Conservation (phyloP, 306 rosid species). For the Cyclanthera cordifolia region DNA sequence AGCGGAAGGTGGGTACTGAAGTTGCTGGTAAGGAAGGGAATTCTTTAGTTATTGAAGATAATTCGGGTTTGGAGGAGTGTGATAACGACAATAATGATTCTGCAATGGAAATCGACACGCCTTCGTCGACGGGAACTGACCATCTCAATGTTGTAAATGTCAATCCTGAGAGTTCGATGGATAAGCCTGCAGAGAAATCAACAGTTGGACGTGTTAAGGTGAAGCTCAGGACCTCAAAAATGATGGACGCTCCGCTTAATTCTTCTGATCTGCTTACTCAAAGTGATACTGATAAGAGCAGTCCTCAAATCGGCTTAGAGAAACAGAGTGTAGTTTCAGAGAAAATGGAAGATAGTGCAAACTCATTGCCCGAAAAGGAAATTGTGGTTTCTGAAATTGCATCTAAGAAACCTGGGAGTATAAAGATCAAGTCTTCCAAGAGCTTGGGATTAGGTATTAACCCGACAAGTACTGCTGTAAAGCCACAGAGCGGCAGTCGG, state of each 20-base stretch:
- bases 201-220: slow-evolving; percentile 78
- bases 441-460: slow-evolving; percentile 38
- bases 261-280: slow-evolving; percentile 64
- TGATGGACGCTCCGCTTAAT: slow-evolving; percentile 50
- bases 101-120: slow-evolving; percentile 62
- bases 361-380: slow-evolving; percentile 38
- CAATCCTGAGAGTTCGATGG: slow-evolving; percentile 49
- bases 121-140: slow-evolving; percentile 74
- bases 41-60: slow-evolving; percentile 25
- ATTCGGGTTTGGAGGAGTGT: slow-evolving; percentile 39
- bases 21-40: slow-evolving; percentile 16
- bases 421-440: slow-evolving; percentile 71
- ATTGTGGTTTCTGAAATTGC: slow-evolving; percentile 17
- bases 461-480: slow-evolving; percentile 21
- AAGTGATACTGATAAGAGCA: slow-evolving; percentile 80
- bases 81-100: slow-evolving; percentile 37
- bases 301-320: slow-evolving; percentile 56
- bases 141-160: slow-evolving; percentile 55
- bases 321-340: slow-evolving; percentile 36
- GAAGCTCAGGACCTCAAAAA: slow-evolving; percentile 57
- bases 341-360: slow-evolving; percentile 66
- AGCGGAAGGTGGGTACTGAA: slow-evolving; percentile 30
- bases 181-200: slow-evolving; percentile 36
- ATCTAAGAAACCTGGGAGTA: slow-evolving; percentile 53
- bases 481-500: slow-evolving; percentile 23